Evolutionary conservation across 192 early-diverging fungal species (phyloP), one percentile per base, ranked within the genome.

Genomic region (Fimicolochytrium jonesii): DNA sequence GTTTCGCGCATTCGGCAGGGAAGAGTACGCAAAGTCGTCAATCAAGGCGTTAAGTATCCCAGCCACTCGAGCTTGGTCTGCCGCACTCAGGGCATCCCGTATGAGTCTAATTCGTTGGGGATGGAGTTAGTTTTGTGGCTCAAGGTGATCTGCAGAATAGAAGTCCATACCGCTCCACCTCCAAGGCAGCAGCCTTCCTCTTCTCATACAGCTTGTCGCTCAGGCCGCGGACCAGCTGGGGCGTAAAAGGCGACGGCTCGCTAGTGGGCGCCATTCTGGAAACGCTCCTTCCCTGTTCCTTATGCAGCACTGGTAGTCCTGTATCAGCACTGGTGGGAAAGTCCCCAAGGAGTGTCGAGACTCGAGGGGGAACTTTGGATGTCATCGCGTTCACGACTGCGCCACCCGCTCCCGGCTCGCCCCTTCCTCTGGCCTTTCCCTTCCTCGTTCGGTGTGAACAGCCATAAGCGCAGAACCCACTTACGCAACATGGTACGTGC

Each of bases 141-240:
- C 15, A 23, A 18, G 13, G 7, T 17, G 20, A 42, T 25, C 18
- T 17, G 17, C 39, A 22, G 53, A 11, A 28, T 15, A 31, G 15
- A 22, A 33, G 17, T 30, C 34, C 62, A 25, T 76, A 89, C 77
- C 82, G 86, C 78, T 98, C 94, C 30, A 98, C 84, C 39, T 96
- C 93, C 17, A 93, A 72, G 11, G 94, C 93, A 2, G 93, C 93
- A 5, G 78, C 79, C 59, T 96, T 95, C 59, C 94, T 84, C 78
- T 90, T 93, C 66, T 98, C 95, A 72, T 98, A 98, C 31, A 91
- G 77, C 48, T 88, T 90, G 76, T 98, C 95, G 9, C 81, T 79
- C 28, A 97, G 83, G 7, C 88, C 91, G 35, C 88, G 80, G 31
- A 85, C 70, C 29, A 97, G 46, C 28, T 56, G 60, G 7, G 71